Conservation (phyloP, 2,329 filamentous ascomycete genomes). For the Immersiporthe knoxdaviesiana region DNA sequence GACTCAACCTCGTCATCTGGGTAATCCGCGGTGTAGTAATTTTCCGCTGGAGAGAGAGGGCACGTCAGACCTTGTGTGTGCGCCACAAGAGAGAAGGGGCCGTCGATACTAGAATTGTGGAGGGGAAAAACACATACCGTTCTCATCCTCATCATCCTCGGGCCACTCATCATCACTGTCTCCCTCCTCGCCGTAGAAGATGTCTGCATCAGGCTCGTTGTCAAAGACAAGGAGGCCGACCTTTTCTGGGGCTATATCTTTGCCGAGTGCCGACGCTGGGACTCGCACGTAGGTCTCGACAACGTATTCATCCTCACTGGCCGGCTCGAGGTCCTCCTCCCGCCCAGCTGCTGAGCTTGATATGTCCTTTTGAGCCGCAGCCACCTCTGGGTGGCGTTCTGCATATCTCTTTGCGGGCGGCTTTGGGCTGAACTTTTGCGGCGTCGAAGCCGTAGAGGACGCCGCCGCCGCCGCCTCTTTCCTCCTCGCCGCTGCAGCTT, state of each 20-base stretch:
- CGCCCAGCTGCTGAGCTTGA: constrained; percentile 24
- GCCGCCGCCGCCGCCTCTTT: constrained; percentile 25
- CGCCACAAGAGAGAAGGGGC: neutral
- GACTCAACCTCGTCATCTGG: constrained; percentile 78
- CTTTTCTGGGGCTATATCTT: constrained; percentile 51
- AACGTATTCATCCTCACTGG: constrained; percentile 60
- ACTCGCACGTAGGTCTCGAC: constrained; percentile 68
- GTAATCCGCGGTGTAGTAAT: constrained; percentile 79
- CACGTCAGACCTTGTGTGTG: constrained; percentile 14
- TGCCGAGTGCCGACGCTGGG: constrained; percentile 53
- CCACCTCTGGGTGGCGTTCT: constrained; percentile 56
- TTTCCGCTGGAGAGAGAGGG: constrained; percentile 66
- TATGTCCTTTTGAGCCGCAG: constrained; percentile 30
- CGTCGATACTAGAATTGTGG: too few species aligned
- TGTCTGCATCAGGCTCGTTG: constrained; percentile 59
- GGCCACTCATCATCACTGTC: constrained; percentile 63
- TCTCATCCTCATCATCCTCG: constrained; percentile 67
- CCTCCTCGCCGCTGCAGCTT: constrained; percentile 21
- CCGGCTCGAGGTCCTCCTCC: constrained; percentile 36
- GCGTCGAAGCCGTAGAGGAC: constrained; percentile 31
- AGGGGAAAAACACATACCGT: constrained; percentile 50
- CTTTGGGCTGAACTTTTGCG: constrained; percentile 58
- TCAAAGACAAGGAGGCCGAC: constrained; percentile 62
- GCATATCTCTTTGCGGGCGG: constrained; percentile 57
- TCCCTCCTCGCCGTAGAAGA: constrained; percentile 64